Percentiles rank a stretch among this genome's conserved stretches.
Conservation (phyloP, 2,329 filamentous ascomycete genomes). For the Colletotrichum orchidophilum region DNA sequence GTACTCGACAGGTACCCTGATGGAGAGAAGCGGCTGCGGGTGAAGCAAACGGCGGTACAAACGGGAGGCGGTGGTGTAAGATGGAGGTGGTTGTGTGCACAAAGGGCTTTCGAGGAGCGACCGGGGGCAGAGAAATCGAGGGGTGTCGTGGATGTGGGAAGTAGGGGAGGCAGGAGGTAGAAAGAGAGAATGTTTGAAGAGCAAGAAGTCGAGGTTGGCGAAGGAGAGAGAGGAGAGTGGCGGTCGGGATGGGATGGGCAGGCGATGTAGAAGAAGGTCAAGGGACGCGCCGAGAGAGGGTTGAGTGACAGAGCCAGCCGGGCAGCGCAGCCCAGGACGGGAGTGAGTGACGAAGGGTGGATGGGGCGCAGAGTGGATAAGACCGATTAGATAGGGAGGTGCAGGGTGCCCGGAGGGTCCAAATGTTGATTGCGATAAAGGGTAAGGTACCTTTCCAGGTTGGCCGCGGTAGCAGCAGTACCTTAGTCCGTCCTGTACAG, state of each 20-base stretch:
- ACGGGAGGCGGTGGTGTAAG: neutral
- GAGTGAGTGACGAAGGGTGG: slow-evolving; percentile 28
- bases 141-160: slow-evolving; percentile 17
- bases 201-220: slow-evolving; percentile 21
- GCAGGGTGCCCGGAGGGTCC: slow-evolving; percentile 17
- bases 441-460: slow-evolving; percentile 12
- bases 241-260: slow-evolving; percentile 22
- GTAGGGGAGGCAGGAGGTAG: neutral
- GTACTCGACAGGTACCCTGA: slow-evolving; percentile 15
- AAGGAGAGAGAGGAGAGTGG: slow-evolving; percentile 4
- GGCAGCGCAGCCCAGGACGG: neutral
- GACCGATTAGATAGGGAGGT: slow-evolving; percentile 29
- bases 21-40: neutral
- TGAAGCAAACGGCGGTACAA: slow-evolving; percentile 24
- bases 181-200: neutral
- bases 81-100: neutral
- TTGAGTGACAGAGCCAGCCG: slow-evolving; percentile 25
- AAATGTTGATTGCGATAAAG: slow-evolving; percentile 30
- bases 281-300: slow-evolving; percentile 22
- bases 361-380: slow-evolving; percentile 24
- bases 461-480: neutral
- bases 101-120: neutral
- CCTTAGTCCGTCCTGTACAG: too few relatives aligned
- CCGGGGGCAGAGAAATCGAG: slow-evolving; percentile 24
- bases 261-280: slow-evolving; percentile 28